Evolutionary conservation across 2,329 filamentous ascomycete genomes (phyloP).

Genomic region (Stagonosporopsis rhizophila): DNA sequence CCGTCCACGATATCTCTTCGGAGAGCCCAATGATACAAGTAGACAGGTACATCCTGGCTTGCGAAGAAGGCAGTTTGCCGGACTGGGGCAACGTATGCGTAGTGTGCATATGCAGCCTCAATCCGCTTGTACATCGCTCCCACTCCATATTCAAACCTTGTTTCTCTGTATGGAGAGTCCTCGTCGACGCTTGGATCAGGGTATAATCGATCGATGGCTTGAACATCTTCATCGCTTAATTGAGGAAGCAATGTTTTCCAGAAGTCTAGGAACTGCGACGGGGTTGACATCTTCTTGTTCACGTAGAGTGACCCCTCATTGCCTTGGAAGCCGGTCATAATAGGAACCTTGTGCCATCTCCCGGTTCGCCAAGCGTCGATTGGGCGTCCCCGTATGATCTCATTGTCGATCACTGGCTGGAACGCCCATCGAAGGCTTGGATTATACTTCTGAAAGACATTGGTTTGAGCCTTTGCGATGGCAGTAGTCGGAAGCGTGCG

Average conservation of each 20-base stretch:
- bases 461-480: slow-evolving; percentile 51
- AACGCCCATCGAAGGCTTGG: slow-evolving; percentile 64
- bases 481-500: slow-evolving; percentile 48
- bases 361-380: slow-evolving; percentile 65
- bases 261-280: slow-evolving; percentile 65
- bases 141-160: neutral
- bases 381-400: slow-evolving; percentile 65
- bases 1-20: neutral
- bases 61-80: slow-evolving; percentile 63
- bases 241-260: slow-evolving; percentile 67
- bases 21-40: neutral
- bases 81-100: slow-evolving; percentile 70
- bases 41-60: neutral
- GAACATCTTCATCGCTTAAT: neutral
- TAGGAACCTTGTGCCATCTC: slow-evolving; percentile 63
- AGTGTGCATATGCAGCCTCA: slow-evolving; percentile 68
- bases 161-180: neutral
- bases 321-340: slow-evolving; percentile 74
- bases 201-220: neutral
- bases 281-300: slow-evolving; percentile 55
- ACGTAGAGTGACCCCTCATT: slow-evolving; percentile 74
- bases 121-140: slow-evolving; percentile 58
- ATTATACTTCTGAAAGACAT: slow-evolving; percentile 56
- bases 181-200: neutral
- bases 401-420: slow-evolving; percentile 63